Conservation (phyloP, 2,329 filamentous ascomycete species). For the Beauveria sp. region DNA sequence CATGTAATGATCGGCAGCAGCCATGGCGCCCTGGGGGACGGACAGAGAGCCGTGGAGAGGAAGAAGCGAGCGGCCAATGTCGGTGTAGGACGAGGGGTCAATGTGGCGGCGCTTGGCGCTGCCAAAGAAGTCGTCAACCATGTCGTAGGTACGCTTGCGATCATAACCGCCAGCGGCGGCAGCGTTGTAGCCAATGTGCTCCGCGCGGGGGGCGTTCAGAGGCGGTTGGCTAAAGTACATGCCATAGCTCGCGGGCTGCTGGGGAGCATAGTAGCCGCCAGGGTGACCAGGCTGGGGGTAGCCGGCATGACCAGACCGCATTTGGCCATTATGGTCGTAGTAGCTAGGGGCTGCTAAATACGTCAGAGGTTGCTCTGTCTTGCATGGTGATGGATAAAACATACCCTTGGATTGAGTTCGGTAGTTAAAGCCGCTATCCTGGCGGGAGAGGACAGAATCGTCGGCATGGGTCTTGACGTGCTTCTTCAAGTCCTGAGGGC, state of each 20-base stretch:
- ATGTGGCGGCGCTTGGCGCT: conserved; percentile 87
- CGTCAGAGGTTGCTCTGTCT: not conserved
- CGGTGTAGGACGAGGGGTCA: conserved; percentile 80
- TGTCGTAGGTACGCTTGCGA: conserved; percentile 79
- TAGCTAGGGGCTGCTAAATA: conserved; percentile 38
- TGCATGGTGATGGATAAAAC: conserved; percentile 21
- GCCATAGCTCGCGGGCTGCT: conserved; percentile 53
- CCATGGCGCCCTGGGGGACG: conserved; percentile 46
- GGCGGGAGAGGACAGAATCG: conserved; percentile 67
- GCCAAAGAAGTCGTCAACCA: conserved; percentile 88
- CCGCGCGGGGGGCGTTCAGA: conserved; percentile 45
- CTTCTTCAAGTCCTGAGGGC: conserved; percentile 97
- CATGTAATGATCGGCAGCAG: conserved; percentile 48
- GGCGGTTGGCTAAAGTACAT: conserved; percentile 70
- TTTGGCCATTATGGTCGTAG: conserved; percentile 59
- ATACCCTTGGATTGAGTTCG: conserved; percentile 43
- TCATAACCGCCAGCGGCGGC: conserved; percentile 49
- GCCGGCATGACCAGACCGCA: conserved; percentile 47
- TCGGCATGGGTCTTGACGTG: conserved; percentile 99
- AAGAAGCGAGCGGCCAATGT: conserved; percentile 83
- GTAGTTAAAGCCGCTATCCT: conserved; percentile 49
- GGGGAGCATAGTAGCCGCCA: conserved; percentile 49
- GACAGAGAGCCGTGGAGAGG: conserved; percentile 67
- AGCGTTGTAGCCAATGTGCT: conserved; percentile 57
- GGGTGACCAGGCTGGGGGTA: conserved; percentile 48